These are phyloP conservation scores for Wickerhamiella australiensis DNA, from an alignment of 805 yeast species.

Conservation along the genomic window DNA sequence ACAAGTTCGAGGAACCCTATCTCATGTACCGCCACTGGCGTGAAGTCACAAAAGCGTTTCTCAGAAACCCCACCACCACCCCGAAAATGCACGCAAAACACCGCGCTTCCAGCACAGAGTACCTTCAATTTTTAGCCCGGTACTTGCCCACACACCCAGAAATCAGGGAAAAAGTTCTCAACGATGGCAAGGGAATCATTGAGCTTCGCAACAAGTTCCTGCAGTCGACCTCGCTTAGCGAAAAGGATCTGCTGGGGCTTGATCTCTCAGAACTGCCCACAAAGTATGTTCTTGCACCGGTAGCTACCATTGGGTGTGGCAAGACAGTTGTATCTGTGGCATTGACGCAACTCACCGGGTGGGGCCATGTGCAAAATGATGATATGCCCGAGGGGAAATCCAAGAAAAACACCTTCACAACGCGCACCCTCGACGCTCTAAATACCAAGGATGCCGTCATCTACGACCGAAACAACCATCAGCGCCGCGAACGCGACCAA, in stretches of 20 bases:
- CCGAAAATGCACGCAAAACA: slow-evolving; percentile 35
- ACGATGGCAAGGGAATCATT: slow-evolving; percentile 58
- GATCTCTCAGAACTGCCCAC: slow-evolving; percentile 28
- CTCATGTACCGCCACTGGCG: slow-evolving; percentile 81
- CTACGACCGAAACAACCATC: slow-evolving; percentile 77
- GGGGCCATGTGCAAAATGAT: slow-evolving; percentile 79
- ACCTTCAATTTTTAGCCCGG: slow-evolving; percentile 53
- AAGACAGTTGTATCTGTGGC: slow-evolving; percentile 73
- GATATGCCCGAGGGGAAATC: slow-evolving; percentile 32
- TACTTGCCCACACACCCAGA: slow-evolving; percentile 40
- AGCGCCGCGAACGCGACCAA: slow-evolving; percentile 53
- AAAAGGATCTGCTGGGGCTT: slow-evolving; percentile 44
- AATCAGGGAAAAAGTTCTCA: slow-evolving; percentile 35
- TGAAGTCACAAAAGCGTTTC: slow-evolving; percentile 60
- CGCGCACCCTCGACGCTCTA: slow-evolving; percentile 25
- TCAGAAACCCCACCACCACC: slow-evolving; percentile 22
- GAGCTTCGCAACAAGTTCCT: slow-evolving; percentile 57
- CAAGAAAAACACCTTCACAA: slow-evolving; percentile 27
- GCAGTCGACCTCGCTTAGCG: slow-evolving; percentile 40
- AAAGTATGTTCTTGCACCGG: slow-evolving; percentile 61
- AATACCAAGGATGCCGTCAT: slow-evolving; percentile 40
- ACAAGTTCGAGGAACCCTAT: slow-evolving; percentile 91
- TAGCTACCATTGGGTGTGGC: slow-evolving; percentile 91
- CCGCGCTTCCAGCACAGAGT: slow-evolving; percentile 48
- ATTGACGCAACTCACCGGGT: slow-evolving; percentile 43